Evolutionary conservation across 169 alveolate species (phyloP), one percentile per base, ranked within the genome.

Genomic region (Plasmodium knowlesi): DNA sequence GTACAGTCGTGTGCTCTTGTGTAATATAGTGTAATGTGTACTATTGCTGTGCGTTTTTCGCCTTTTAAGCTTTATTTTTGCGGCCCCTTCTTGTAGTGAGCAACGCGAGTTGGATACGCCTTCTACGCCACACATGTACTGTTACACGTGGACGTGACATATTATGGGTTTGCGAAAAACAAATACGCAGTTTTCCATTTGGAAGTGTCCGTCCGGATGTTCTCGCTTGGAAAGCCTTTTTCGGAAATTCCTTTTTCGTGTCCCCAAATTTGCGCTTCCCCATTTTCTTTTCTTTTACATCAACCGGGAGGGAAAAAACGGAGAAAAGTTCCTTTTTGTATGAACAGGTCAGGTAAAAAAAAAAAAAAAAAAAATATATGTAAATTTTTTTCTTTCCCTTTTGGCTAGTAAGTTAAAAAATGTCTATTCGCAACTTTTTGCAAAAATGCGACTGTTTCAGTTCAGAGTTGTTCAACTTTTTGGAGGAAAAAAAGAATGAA

Each of bases 401-500:
- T 67, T 67, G 37, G 37, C 76, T 74, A 74, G 54, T n/a, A 74
- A 32, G 22, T 6, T 74, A 39, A 74, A 32, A 74, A 74, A 32
- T 34, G 32, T 74, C 30, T 30, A 34, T 74, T 74, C 16, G 22
- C 46, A 74, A 74, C 46, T 74, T 74, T 74, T 74, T 74, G 32
- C 22, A 34, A 34, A 74, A 25, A 74, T 74, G 12, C 34, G 9
- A 28, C 16, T 5, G 30, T 30, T 28, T 19, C 76, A 67, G 14
- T 67, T 67, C 6, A 67, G 37, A 67, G 39, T 0, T 74, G 83
- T 74, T 34, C 54, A 74, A 74, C 32, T 32, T 34, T 34, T 16
- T 74, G 16, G 43, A 74, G 30, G 14, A 74, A 74, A 74, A 74
- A 74, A 74, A 74, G 43, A 74, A 74, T 30, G 41, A 73, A 30